Conservation (phyloP, 768 basidiomycete genomes). For the Phaffia australis region DNA sequence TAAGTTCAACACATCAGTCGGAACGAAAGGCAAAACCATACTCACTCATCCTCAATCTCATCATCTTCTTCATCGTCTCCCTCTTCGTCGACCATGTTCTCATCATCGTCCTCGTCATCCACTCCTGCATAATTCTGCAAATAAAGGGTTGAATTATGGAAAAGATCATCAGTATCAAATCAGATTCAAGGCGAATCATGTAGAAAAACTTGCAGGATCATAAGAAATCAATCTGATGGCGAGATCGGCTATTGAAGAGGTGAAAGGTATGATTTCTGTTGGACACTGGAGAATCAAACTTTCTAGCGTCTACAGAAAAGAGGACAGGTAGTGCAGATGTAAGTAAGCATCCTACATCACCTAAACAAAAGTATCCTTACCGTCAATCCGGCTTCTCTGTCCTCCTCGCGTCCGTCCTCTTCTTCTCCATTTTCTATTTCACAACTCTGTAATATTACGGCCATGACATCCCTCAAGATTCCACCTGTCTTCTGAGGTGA, state of each 20-base stretch:
- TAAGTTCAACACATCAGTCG: background rate
- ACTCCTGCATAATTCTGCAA: conserved; percentile 53
- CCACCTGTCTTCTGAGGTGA: conserved; percentile 52
- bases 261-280: conserved; percentile 62
- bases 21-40: conserved; percentile 21
- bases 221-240: conserved; percentile 75
- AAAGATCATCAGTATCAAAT: background rate
- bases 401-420: conserved; percentile 68
- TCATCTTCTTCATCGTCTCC: conserved; percentile 69
- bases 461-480: conserved; percentile 27
- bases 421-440: conserved; percentile 30
- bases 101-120: conserved; percentile 33
- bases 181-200: background rate
- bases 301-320: conserved; percentile 58
- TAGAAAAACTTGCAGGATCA: conserved; percentile 60
- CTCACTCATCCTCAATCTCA: conserved; percentile 65
- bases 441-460: conserved; percentile 26
- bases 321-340: no score
- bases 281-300: conserved; percentile 73
- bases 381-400: conserved; percentile 69
- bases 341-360: background rate
- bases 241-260: conserved; percentile 56
- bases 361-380: conserved; percentile 36
- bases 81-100: conserved; percentile 39
- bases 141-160: background rate